Evolutionary conservation across 202 grass and related monocot genomes (phyloP).

Genomic region (Alloteropsis angusta): DNA sequence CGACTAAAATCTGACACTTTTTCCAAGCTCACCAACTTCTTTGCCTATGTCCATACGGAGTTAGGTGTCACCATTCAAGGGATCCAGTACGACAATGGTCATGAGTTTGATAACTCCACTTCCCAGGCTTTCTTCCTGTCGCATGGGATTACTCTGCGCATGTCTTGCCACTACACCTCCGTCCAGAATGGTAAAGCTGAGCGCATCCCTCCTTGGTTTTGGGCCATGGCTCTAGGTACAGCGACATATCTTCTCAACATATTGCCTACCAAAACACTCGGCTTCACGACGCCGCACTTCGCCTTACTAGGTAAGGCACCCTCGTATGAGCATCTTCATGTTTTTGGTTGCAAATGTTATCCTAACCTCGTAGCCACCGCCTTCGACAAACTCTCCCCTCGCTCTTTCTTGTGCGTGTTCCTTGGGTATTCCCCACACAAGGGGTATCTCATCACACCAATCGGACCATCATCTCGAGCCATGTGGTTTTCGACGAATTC

Average conservation of each 20-base stretch:
- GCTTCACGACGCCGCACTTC: fast-evolving
- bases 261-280: background rate
- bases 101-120: too few species aligned
- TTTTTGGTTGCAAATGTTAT: background rate
- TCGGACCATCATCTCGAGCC: background rate
- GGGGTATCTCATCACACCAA: background rate
- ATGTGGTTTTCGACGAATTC: background rate
- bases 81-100: too few species aligned
- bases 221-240: background rate
- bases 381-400: background rate
- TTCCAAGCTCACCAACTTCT: too few species aligned
- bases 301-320: fast-evolving
- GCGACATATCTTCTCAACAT: background rate
- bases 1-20: too few species aligned
- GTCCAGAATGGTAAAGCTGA: too few species aligned
- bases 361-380: background rate
- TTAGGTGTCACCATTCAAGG: too few species aligned
- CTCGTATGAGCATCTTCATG: background rate
- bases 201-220: too few species aligned
- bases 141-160: too few species aligned
- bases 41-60: too few species aligned
- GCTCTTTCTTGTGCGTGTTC: background rate
- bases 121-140: too few species aligned
- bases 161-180: too few species aligned
- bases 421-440: background rate